Conservation (phyloP, 2,329 filamentous ascomycete genomes). For the Graphium sp. region DNA sequence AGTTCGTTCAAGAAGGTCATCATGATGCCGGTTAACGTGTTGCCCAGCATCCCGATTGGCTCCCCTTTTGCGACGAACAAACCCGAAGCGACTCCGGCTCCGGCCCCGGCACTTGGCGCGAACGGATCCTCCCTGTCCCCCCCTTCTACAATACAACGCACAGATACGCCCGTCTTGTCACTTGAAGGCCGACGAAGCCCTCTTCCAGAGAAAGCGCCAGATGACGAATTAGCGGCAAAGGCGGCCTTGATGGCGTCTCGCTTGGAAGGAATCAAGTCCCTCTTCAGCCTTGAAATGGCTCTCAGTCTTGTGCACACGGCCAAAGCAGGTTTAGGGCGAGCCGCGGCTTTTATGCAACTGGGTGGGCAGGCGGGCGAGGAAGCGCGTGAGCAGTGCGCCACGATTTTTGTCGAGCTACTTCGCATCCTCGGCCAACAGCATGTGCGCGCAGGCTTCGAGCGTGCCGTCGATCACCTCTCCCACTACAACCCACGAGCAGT, state of each 20-base stretch:
- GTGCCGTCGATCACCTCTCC: conserved; percentile 78
- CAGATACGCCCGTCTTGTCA: conserved; percentile 10
- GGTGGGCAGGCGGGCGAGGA: conserved; percentile 68
- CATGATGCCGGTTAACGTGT: conserved; percentile 92
- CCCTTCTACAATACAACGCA: too few species aligned
- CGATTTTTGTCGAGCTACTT: conserved; percentile 73
- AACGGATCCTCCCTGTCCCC: conserved; percentile 12
- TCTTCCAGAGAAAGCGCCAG: conserved; percentile 51
- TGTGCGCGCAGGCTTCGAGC: conserved; percentile 85
- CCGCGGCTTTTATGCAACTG: conserved; percentile 65
- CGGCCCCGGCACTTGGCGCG: conserved; percentile 5
- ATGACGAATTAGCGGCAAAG: conserved; percentile 85
- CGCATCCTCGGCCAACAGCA: conserved; percentile 74
- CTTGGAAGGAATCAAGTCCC: conserved; percentile 81
- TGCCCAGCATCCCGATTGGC: conserved; percentile 50
- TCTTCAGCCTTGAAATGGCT: conserved; percentile 94
- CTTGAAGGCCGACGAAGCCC: conserved; percentile 18
- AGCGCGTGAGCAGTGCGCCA: conserved; percentile 73
- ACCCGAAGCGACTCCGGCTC: conserved; percentile 8
- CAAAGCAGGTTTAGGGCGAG: conserved; percentile 73
- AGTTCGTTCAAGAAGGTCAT: conserved; percentile 97
- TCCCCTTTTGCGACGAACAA: conserved; percentile 37
- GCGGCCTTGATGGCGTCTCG: conserved; percentile 94
- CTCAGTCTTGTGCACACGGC: conserved; percentile 77
- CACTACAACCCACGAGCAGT: conserved; percentile 81